Conservation (phyloP, 1,284 basidiomycete genomes). For the Cutaneotrichosporon spelunceum region DNA sequence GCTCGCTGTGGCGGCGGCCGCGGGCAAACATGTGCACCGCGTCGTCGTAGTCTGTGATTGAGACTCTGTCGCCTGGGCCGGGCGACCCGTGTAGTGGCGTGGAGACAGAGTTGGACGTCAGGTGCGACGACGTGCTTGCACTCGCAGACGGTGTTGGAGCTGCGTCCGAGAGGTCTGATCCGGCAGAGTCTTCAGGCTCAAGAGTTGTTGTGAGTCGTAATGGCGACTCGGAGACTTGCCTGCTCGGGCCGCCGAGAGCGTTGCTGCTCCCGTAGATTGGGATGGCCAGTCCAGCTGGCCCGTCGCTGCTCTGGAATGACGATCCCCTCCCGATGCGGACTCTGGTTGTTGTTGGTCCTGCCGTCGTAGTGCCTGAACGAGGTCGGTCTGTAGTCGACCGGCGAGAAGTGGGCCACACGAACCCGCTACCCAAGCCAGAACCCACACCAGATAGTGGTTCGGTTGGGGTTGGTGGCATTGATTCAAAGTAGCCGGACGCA, state of each 20-base stretch:
- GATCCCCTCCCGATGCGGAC: conserved; percentile 27
- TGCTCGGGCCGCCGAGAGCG: neutral
- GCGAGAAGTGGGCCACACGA: conserved; percentile 6
- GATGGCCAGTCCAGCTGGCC: neutral
- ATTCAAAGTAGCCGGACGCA: conserved; percentile 14
- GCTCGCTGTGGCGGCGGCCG: neutral
- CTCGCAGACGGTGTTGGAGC: neutral
- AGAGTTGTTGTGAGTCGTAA: conserved; percentile 1
- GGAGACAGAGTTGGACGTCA: neutral
- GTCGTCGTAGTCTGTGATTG: neutral
- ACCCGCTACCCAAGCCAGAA: conserved; percentile 3
- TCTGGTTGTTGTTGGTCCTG: neutral
- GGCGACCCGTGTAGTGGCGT: conserved; percentile 7
- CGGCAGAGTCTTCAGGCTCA: neutral
- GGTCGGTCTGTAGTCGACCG: neutral
- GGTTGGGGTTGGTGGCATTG: conserved; percentile 20
- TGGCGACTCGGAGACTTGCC: conserved; percentile 7
- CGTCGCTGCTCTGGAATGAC: conserved; percentile 23
- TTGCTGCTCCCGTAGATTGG: neutral
- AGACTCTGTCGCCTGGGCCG: neutral
- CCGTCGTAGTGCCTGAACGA: neutral
- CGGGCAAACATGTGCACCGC: neutral
- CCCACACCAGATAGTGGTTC: neutral
- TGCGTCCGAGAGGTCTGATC: neutral
- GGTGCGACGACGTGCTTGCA: conserved; percentile 7